These are phyloP conservation scores for Phytophthora multivora DNA, from an alignment of 352 stramenopile genomes.

Conservation along the genomic window DNA sequence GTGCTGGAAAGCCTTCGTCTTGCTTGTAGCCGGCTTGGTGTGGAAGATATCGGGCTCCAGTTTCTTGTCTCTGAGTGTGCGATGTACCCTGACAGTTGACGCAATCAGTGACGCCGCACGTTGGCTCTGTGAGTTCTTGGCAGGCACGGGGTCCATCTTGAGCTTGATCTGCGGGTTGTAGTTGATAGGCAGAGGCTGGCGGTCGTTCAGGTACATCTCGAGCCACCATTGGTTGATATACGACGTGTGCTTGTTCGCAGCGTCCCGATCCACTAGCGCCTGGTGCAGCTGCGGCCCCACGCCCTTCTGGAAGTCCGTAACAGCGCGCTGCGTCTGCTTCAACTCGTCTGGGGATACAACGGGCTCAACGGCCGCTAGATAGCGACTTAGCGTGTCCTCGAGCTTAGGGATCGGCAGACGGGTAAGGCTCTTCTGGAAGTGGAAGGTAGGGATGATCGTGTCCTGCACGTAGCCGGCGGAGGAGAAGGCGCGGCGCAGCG, in stretches of 20 bases:
- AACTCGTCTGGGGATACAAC: conserved; percentile 67
- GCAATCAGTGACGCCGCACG: conserved; percentile 86
- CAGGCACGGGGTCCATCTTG: conserved; percentile 77
- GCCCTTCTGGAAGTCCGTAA: conserved; percentile 58
- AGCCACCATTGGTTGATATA: conserved; percentile 95
- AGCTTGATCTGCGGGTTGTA: conserved; percentile 93
- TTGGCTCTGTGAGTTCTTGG: conserved; percentile 87
- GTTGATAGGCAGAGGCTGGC: conserved; percentile 88
- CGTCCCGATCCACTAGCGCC: conserved; percentile 78
- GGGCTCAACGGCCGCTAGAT: conserved; percentile 77
- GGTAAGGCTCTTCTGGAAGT: conserved; percentile 88
- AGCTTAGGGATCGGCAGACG: conserved; percentile 89
- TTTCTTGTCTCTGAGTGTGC: conserved; percentile 78
- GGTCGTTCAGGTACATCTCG: conserved; percentile 92
- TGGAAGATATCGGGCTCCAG: conserved; percentile 91
- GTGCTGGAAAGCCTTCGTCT: conserved; percentile 82
- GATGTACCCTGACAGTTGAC: conserved; percentile 83
- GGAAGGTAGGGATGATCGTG: conserved; percentile 87
- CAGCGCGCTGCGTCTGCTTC: conserved; percentile 55
- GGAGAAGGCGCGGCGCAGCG: conserved; percentile 33
- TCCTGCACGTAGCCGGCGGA: conserved; percentile 76
- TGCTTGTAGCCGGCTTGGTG: conserved; percentile 81
- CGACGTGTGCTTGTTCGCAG: conserved; percentile 84
- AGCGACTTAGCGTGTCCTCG: conserved; percentile 81
- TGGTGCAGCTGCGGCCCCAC: conserved; percentile 72